Evolutionary conservation across 495 filamentous ascomycete species (phyloP).

Genomic region (Lasiosphaeriaceae sp.): DNA sequence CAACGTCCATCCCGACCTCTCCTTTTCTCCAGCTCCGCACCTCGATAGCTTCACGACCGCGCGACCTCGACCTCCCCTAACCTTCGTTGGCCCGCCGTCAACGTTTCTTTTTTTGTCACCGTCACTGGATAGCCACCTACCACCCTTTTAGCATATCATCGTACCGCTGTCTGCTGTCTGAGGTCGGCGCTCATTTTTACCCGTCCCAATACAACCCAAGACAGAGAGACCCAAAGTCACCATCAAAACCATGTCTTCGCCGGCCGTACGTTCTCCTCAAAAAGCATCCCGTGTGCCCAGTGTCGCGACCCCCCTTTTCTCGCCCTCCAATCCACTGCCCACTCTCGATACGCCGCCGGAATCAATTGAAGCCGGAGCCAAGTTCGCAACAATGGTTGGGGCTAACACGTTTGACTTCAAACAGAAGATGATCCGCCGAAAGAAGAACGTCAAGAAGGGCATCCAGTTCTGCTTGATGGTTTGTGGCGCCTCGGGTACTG

Average conservation of each 20-base stretch:
- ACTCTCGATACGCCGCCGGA: not conserved
- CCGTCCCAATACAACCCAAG: conserved; percentile 13
- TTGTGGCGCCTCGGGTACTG: conserved; percentile 96
- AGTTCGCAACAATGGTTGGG: conserved; percentile 8
- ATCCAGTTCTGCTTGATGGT: conserved; percentile 99
- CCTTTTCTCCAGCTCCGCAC: conserved; percentile 30
- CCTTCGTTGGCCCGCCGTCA: not conserved
- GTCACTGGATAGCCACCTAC: conserved; percentile 25
- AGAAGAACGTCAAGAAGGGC: conserved; percentile 99
- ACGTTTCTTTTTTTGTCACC: conserved; percentile 21
- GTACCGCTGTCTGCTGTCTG: conserved; percentile 10
- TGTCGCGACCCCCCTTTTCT: not conserved
- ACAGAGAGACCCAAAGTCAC: not conserved
- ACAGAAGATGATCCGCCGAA: conserved; percentile 93
- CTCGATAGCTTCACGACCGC: conserved; percentile 19
- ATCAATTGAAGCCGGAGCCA: conserved; percentile 14
- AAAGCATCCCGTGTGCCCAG: not conserved
- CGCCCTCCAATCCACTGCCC: not conserved
- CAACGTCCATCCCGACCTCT: conserved; percentile 24
- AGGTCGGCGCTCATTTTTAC: conserved; percentile 24
- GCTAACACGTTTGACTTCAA: conserved; percentile 31
- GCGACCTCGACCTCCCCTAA: conserved; percentile 10
- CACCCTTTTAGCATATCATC: conserved; percentile 19
- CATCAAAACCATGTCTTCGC: conserved; percentile 33
- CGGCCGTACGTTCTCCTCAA: conserved; percentile 31